Percentiles rank a stretch among this genome's conserved stretches.
Evolutionary conservation across 495 filamentous ascomycete species (phyloP).

Genomic region (Xylaria grammica): DNA sequence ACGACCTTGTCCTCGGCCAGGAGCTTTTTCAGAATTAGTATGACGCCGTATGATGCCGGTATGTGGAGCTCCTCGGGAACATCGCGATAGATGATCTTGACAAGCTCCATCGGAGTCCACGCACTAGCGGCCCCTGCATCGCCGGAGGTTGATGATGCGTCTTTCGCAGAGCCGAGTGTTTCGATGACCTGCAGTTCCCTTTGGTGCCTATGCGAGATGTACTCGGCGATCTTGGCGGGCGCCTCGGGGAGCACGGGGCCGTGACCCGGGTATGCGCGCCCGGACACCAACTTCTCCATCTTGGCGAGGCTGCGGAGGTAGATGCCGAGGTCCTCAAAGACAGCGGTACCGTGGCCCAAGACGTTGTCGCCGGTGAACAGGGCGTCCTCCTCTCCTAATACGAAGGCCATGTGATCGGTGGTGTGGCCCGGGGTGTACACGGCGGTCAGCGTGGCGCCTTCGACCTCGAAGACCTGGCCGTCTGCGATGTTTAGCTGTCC

Average conservation of each 20-base stretch:
- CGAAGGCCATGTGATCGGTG: constrained; percentile 78
- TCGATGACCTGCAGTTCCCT: constrained; percentile 82
- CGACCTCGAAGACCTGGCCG: constrained; percentile 72
- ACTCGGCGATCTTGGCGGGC: constrained; percentile 70
- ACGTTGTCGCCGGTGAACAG: constrained; percentile 97
- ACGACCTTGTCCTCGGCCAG: constrained; percentile 67
- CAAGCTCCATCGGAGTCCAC: constrained; percentile 80
- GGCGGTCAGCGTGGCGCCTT: constrained; percentile 78
- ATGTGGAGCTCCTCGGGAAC: constrained; percentile 75
- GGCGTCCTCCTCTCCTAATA: constrained; percentile 76
- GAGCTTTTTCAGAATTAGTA: constrained; percentile 73
- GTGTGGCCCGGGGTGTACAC: constrained; percentile 86
- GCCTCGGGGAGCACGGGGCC: constrained; percentile 76
- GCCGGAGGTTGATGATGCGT: constrained; percentile 23
- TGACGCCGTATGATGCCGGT: constrained; percentile 71
- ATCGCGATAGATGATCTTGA: constrained; percentile 82
- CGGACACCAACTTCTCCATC: constrained; percentile 69
- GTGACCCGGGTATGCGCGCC: constrained; percentile 88
- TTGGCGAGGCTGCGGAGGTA: constrained; percentile 76
- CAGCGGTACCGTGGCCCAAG: constrained; percentile 89
- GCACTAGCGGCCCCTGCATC: constrained; percentile 32
- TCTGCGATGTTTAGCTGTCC: constrained; percentile 65
- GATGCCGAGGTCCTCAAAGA: constrained; percentile 79
- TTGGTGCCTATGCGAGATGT: constrained; percentile 78
- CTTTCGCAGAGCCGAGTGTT: constrained; percentile 56